Base-by-base conservation (phyloP, 75 land plant species). In the Adiantum capillusveneris region DNA sequence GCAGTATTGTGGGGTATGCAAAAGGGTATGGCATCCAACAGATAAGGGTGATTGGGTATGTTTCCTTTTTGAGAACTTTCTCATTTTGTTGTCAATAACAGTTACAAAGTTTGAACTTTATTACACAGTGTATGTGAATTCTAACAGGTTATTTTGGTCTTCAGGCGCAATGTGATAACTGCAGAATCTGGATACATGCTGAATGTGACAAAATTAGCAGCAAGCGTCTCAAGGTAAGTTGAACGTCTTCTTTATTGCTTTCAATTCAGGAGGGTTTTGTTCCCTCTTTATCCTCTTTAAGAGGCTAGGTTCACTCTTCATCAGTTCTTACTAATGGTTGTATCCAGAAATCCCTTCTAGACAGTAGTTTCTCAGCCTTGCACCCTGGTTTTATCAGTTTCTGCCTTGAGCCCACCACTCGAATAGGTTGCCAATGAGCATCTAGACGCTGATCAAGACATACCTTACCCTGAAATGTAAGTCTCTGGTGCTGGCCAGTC, bases 141-240 rank as follows among this genome's bases (percentile, higher is more conserved):
- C 24, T 28, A 49, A 12, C 6, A 24, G 14, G 19, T 25, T 65
- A 16, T 37, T 11, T 45, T 7, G 53, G n/a, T 45, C 56, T 9
- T 19, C 71, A 94, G 96, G 86, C 82, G 28, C 72, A 79, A 12
- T 94, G 98, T 63, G 84, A 78, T 70, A 80, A 82, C 29, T 94
- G 98, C 44, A 72, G 84, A 74, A 80, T 81, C 25, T 94, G 98
- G 96, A 76, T 94, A 36, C 91, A 89, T 86, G 91, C 96, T 20
- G 96, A 81, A 60, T 89, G 96, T 82, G 98, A 82, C 73, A 80
- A 94, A 65, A 73, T 76, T 41, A 80, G 70, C 27, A 66, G 68
- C 55, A 81, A 75, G 22, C 69, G 65, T 56, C 66, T 89, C 20
- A 78, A 95, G 96, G 96, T 95, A 12, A n/a, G n/a, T n/a, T 72